Evolutionary conservation across 202 grass and related monocot genomes (phyloP), one percentile per base, ranked within the genome.

Genomic region (Hordeum pubiflorum): DNA sequence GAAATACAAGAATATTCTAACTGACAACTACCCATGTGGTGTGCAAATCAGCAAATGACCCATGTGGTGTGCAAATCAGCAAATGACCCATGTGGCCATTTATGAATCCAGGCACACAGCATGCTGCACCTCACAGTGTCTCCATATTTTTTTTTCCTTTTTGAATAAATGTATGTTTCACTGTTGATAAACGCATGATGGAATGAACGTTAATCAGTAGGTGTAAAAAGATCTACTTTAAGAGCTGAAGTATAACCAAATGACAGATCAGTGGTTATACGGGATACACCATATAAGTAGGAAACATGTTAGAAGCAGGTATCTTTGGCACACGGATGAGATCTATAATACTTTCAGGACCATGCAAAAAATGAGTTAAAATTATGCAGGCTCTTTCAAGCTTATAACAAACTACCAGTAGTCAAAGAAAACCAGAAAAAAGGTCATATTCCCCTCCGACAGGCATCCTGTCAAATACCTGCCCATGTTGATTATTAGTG

Each of bases 401-500:
- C 40, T 86, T 62, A 62, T 27, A 9, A 78, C 61, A 44, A 68
- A 58, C 46, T 10, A 74, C 54, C 50, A 73, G 12, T 66, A 34
- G 9, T 15, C 23, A 78, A 78, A 41, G 11, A 72, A 27, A 72
- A 74, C 5, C 1, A 68, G 21, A 23, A 74, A 61, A 69, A 63
- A 11, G 14, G 5, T 41, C 48, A 54, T 17, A 29, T 65, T 11
- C n/a, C 57, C 22, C 55, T 64, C 20, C 27, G 14, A 50, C 57
- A 12, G 41, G 66, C n/a, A 20, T 15, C 64, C 58, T 4, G 69
- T 41, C 38, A 76, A n/a, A 54, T 91, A 99, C 96, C 96, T 99
- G 96, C 27, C 92, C 97, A 82, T 93, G 90, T 82, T 91, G 90
- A 63, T 74, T 96, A 84, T 99, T 99, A 61, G 94, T 97, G 69